Base-by-base conservation (phyloP, 208 protist genomes). In the Wallacemonas collosoma region DNA sequence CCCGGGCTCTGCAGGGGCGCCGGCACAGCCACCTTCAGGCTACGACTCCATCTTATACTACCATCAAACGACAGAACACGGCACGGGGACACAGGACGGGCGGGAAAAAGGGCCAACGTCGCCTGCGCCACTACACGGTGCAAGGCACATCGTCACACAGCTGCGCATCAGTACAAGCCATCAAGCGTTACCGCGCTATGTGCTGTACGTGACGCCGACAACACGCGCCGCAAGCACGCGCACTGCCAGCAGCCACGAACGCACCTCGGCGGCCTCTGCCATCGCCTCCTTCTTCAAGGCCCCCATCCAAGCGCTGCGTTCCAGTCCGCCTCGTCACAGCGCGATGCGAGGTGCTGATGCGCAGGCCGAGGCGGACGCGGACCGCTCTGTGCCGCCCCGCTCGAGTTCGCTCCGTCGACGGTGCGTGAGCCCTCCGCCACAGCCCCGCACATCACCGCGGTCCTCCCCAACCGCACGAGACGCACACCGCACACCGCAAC, bases 181-280 rank as follows among this genome's bases (percentile, higher is more conserved):
- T 56, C 86, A 91, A 75, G 89, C 89, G 0, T 71, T 94, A 14
- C 82, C 89, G 4, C 86, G 89, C 39, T 94, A 94, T 58, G 62
- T 94, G 8, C 75, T 94, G 44, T 85, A 78, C 4, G 67, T 93
- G 2, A 35, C 45, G 36, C 36, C 53, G 5, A n/a, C 6, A 8
- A 38, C 53, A 38, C 53, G 14, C 5, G 11, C 53, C 45, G 45
- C 45, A 6, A 1, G 0, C 8, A 50, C 45, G 8, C 45, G 45
- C 45, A 12, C 45, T 6, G 8, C 8, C 45, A 12, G 8, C 12
- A 17, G 53, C 53, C 53, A 57, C 53, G 53, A 57, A 17, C 53
- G 53, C 8, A 36, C 53, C 15, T 62, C 38, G 35, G 56, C 36
- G 17, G 56, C 36, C 15, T 62, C 56, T 5, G 56, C 56, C 9